Percentiles rank a stretch among this genome's conserved stretches.
Conservation (phyloP, 352 stramenopile species). For the Albugo laibachii region DNA sequence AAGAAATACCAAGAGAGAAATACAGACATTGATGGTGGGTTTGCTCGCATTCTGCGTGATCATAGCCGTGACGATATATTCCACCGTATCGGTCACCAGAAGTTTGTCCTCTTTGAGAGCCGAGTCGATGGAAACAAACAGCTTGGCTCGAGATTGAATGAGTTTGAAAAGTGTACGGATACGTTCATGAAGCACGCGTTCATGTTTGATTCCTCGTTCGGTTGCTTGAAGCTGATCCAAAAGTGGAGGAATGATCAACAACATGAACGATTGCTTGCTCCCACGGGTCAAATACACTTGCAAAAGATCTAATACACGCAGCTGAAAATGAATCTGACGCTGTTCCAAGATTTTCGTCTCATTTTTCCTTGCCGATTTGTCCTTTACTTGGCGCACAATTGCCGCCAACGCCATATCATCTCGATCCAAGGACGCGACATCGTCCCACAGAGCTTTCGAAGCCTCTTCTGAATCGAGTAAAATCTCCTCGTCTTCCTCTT, state of each 20-base stretch:
- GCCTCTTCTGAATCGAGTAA: conserved; percentile 36
- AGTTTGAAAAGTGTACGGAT: neutral
- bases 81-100: neutral
- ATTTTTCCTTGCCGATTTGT: conserved; percentile 54
- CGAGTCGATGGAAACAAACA: conserved; percentile 2
- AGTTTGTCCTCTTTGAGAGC: neutral
- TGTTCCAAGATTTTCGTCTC: conserved; percentile 40
- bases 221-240: conserved; percentile 7
- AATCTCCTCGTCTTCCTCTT: conserved; percentile 15
- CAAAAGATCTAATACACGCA: conserved; percentile 65
- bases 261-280: conserved; percentile 9
- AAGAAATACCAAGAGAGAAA: conserved; percentile 30
- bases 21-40: neutral
- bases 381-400: conserved; percentile 59
- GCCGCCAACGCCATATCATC: conserved; percentile 63
- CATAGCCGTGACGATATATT: neutral
- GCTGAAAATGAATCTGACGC: conserved; percentile 67
- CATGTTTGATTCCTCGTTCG: conserved; percentile 53
- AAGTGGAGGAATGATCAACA: conserved; percentile 12
- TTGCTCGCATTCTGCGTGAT: conserved; percentile 1
- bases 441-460: conserved; percentile 12
- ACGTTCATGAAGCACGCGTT: conserved; percentile 29
- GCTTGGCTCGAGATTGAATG: conserved; percentile 2
- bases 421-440: conserved; percentile 42
- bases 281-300: conserved; percentile 29